phyloP scores from a whole-genome alignment of 2,329 filamentous ascomycete genomes.

The Hymenoscyphus albidus region DNA sequence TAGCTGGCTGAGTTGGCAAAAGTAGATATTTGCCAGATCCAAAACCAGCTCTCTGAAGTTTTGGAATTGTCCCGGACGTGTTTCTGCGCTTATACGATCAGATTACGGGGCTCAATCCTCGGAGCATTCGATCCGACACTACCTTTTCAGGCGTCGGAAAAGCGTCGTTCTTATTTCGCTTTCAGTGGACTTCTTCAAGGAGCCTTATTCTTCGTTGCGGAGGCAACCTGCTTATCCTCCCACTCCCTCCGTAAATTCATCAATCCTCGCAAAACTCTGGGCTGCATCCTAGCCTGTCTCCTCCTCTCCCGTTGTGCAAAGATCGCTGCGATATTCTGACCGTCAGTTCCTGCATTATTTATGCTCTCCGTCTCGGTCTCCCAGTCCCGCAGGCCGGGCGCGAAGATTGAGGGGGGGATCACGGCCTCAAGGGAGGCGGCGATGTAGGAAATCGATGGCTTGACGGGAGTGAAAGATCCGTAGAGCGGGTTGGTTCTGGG shows the following conservation, averaged over 20 bases:
- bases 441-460: constrained; percentile 20
- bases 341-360: too few species aligned
- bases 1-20: not conserved
- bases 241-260: constrained; percentile 11
- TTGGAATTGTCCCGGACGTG: not conserved
- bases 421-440: constrained; percentile 21
- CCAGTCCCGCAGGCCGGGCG: constrained; percentile 32
- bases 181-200: not conserved
- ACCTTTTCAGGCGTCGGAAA: not conserved
- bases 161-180: not conserved
- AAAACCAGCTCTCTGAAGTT: not conserved
- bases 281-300: constrained; percentile 6
- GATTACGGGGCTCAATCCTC: not conserved
- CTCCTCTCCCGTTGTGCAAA: constrained; percentile 12
- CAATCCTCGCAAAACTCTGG: constrained; percentile 19
- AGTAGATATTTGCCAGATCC: not conserved
- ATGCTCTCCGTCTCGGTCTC: constrained; percentile 25
- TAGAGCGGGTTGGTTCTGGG: constrained; percentile 27
- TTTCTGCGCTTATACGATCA: not conserved
- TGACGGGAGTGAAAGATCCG: constrained; percentile 28
- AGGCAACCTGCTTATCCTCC: constrained; percentile 5
- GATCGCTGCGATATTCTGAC: too few species aligned
- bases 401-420: constrained; percentile 20
- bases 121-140: not conserved
- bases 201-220: not conserved